Percentiles rank a stretch among this genome's conserved stretches.
Evolutionary conservation across 352 stramenopile genomes (phyloP).

Genomic region (Phytophthora ohioensis): DNA sequence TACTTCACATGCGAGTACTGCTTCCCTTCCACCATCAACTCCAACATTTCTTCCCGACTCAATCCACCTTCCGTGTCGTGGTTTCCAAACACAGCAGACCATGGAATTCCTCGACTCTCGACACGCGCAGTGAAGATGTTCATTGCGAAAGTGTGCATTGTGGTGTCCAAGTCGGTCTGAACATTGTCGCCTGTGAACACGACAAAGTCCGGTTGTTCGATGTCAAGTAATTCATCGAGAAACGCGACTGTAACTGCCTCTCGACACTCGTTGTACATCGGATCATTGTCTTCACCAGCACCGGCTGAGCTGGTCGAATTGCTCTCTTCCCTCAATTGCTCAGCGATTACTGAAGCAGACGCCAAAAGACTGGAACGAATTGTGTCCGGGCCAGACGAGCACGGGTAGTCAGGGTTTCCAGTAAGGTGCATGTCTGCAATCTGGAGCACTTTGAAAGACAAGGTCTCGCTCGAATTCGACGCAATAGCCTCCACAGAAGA

Average conservation of each 20-base stretch:
- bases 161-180: constrained; percentile 34
- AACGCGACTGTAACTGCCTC: constrained; percentile 63
- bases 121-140: constrained; percentile 46
- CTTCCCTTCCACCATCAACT: constrained; percentile 43
- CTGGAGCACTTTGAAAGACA: constrained; percentile 74
- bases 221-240: constrained; percentile 61
- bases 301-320: constrained; percentile 28
- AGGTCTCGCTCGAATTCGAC: constrained; percentile 31
- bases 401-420: constrained; percentile 45
- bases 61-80: constrained; percentile 67
- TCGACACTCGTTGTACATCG: constrained; percentile 46
- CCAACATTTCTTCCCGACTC: constrained; percentile 49
- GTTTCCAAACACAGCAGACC: constrained; percentile 69
- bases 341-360: constrained; percentile 36
- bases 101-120: constrained; percentile 58
- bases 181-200: constrained; percentile 76
- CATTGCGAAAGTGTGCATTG: constrained; percentile 43
- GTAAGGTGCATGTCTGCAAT: constrained; percentile 74
- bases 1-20: constrained; percentile 58
- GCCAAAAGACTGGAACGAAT: constrained; percentile 39
- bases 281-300: constrained; percentile 25
- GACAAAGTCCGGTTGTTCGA: constrained; percentile 73
- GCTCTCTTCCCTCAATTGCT: constrained; percentile 29
- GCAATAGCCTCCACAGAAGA: constrained; percentile 39
- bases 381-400: constrained; percentile 33